Conservation (phyloP, 306 rosid species). For the Styphnolobium japonicum region DNA sequence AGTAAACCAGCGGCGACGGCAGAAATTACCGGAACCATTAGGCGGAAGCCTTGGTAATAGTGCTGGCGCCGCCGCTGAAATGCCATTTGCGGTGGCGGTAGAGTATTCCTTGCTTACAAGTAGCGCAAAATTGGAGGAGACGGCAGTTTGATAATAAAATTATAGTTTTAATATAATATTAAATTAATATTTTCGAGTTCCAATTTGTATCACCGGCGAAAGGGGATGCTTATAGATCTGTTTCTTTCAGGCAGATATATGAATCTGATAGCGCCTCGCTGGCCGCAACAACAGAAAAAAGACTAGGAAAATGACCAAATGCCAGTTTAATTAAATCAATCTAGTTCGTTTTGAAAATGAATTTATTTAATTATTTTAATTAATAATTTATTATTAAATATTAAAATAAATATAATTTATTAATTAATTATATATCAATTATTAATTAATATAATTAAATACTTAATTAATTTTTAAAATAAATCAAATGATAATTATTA, state of each 20-base stretch:
- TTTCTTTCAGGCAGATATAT: not conserved
- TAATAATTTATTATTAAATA: too few species aligned
- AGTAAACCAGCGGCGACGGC: slow-evolving; percentile 63
- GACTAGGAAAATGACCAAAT: too few species aligned
- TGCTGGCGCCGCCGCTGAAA: slow-evolving; percentile 85
- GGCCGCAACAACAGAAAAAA: not conserved
- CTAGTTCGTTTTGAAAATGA: too few species aligned
- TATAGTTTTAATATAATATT: not conserved
- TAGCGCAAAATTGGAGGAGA: slow-evolving; percentile 7
- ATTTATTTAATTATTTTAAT: too few species aligned
- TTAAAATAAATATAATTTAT: too few species aligned
- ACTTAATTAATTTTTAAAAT: too few species aligned
- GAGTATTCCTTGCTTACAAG: not conserved
- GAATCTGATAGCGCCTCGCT: not conserved
- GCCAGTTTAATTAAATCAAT: too few species aligned
- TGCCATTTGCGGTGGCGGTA: slow-evolving; percentile 39
- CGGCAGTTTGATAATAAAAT: not conserved
- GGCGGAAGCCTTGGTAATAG: slow-evolving; percentile 60
- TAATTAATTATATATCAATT: too few species aligned
- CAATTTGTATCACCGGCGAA: too few species aligned
- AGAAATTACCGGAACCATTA: slow-evolving; percentile 59
- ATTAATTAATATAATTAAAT: too few species aligned
- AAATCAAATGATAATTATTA: too few species aligned
- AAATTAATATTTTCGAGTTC: not conserved
- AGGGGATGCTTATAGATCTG: slow-evolving; percentile 17